phyloP scores from a whole-genome alignment of 2,329 filamentous ascomycete genomes.

The Sordariomycetes sp. region DNA sequence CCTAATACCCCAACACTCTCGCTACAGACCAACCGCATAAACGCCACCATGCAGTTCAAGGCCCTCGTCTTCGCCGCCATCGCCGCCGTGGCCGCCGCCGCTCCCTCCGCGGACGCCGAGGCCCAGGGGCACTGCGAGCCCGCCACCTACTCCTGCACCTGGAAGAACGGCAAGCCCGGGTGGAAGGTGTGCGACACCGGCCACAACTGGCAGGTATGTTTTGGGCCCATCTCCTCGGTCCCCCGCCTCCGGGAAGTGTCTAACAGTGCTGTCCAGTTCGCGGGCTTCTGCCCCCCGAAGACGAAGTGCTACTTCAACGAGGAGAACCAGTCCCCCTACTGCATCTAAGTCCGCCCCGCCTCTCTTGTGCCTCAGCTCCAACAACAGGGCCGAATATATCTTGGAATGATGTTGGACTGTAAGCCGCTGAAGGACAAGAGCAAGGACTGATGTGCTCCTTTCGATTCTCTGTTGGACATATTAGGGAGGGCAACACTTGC shows the following conservation, averaged over 20 bases:
- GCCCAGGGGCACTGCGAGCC: slow-evolving; percentile 15
- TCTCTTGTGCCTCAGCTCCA: neutral
- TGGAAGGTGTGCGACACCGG: slow-evolving; percentile 22
- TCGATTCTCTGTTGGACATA: too few relatives aligned
- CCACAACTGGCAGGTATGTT: slow-evolving; percentile 21
- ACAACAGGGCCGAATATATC: neutral
- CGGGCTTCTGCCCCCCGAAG: slow-evolving; percentile 22
- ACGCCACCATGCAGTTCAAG: slow-evolving; percentile 8
- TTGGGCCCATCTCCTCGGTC: neutral
- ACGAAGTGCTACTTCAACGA: slow-evolving; percentile 24
- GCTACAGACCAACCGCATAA: neutral
- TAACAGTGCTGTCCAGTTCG: slow-evolving; percentile 12
- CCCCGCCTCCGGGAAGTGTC: neutral
- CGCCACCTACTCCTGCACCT: slow-evolving; percentile 22
- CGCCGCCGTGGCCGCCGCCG: slow-evolving; percentile 9
- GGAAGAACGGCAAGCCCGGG: slow-evolving; percentile 10
- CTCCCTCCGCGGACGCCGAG: slow-evolving; percentile 4
- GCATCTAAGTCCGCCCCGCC: slow-evolving; percentile 12
- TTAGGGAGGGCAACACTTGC: too few relatives aligned
- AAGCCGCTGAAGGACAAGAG: too few relatives aligned
- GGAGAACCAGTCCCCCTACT: slow-evolving; percentile 24
- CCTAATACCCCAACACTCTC: neutral
- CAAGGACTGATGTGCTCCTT: too few relatives aligned
- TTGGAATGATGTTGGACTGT: too few relatives aligned
- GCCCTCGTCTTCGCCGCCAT: slow-evolving; percentile 12